A percentile compares a stretch with the other conserved stretches of the same genome.
These are phyloP conservation scores for Neonothopanus nambi DNA, from an alignment of 1,284 basidiomycete species.

Conservation along the genomic window DNA sequence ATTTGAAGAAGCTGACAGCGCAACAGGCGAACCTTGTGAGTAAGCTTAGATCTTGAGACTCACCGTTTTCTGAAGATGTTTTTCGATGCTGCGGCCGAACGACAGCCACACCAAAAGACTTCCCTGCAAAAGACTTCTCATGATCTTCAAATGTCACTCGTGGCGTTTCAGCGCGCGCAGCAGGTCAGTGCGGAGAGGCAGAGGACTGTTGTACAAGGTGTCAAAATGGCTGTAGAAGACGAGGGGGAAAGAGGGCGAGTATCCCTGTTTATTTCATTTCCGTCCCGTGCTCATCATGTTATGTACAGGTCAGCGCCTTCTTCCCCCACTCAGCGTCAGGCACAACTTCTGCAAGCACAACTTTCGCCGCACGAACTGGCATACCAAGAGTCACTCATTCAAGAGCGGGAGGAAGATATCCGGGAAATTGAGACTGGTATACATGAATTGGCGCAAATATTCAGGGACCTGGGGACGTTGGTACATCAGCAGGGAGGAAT, in stretches of 20 bases:
- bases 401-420: constrained; percentile 94
- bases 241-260: constrained; percentile 33
- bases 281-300: constrained; percentile 18
- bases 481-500: constrained; percentile 95
- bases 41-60: constrained; percentile 10
- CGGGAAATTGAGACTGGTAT: constrained; percentile 97
- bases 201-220: constrained; percentile 79
- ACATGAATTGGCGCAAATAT: constrained; percentile 96
- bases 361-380: constrained; percentile 89
- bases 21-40: constrained; percentile 67
- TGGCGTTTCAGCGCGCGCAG: constrained; percentile 91
- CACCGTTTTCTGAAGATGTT: not conserved
- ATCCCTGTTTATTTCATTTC: constrained; percentile 2
- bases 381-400: constrained; percentile 95
- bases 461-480: constrained; percentile 93
- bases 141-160: constrained; percentile 88
- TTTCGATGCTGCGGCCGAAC: not conserved
- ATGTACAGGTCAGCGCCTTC: constrained; percentile 33
- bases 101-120: constrained; percentile 73
- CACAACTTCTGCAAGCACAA: constrained; percentile 70
- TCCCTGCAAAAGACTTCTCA: constrained; percentile 88
- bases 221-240: constrained; percentile 76
- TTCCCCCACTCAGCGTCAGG: constrained; percentile 62
- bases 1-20: constrained; percentile 83
- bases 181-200: constrained; percentile 88